These are phyloP conservation scores for Leptographium flavum DNA, from an alignment of 2,329 filamentous ascomycete genomes.

Conservation along the genomic window DNA sequence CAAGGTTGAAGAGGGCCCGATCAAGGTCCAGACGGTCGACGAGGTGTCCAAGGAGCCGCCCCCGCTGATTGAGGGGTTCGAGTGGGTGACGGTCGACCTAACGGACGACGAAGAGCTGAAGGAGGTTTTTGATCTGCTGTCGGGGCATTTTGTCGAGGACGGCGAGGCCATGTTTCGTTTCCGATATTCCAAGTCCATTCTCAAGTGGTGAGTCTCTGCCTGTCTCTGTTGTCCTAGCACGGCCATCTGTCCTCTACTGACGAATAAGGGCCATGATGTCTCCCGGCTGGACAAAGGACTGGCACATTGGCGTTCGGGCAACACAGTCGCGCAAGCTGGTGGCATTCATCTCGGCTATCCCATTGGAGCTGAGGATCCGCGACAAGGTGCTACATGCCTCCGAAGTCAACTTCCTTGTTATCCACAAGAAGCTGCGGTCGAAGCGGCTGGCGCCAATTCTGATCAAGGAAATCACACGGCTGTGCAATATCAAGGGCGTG, in stretches of 20 bases:
- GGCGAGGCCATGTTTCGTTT: conserved; percentile 95
- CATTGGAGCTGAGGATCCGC: conserved; percentile 68
- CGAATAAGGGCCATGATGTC: conserved; percentile 70
- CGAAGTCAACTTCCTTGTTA: conserved; percentile 96
- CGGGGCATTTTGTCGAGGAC: conserved; percentile 94
- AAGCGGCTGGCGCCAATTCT: conserved; percentile 87
- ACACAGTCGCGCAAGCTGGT: conserved; percentile 74
- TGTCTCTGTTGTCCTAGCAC: neutral
- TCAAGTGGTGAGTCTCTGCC: conserved; percentile 56
- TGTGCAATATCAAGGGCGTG: conserved; percentile 73
- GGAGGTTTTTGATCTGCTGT: conserved; percentile 83
- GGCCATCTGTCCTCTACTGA: neutral
- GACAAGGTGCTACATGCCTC: conserved; percentile 61
- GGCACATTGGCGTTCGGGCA: conserved; percentile 89
- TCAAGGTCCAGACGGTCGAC: conserved; percentile 65
- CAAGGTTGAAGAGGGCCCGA: conserved; percentile 60
- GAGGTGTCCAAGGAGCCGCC: conserved; percentile 66
- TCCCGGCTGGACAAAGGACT: conserved; percentile 84
- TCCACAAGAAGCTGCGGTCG: conserved; percentile 92
- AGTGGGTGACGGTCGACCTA: conserved; percentile 88
- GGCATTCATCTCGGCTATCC: conserved; percentile 90
- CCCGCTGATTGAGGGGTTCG: conserved; percentile 66
- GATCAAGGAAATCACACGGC: conserved; percentile 93
- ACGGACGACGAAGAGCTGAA: conserved; percentile 63
- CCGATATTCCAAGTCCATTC: conserved; percentile 79